A percentile compares a stretch with the other conserved stretches of the same genome.
These are phyloP conservation scores for Cutaneotrichosporon sp. DNA, from an alignment of 1,284 basidiomycete species.

Conservation along the genomic window DNA sequence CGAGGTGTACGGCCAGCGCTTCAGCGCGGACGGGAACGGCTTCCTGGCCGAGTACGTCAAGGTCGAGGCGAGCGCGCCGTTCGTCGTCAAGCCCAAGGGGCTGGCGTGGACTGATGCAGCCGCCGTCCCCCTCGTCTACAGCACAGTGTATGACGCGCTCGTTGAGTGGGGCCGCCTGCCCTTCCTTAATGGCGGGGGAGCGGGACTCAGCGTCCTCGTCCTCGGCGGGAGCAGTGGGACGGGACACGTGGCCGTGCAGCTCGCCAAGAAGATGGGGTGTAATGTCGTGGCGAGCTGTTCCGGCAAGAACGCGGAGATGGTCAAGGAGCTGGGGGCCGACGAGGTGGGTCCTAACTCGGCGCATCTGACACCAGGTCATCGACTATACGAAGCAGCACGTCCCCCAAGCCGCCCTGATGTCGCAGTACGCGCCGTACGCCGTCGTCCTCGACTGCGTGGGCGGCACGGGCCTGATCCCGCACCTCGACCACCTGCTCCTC, in stretches of 20 bases:
- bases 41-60: constrained; percentile 61
- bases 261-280: constrained; percentile 63
- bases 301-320: constrained; percentile 56
- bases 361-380: constrained; percentile 53
- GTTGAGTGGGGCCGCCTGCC: constrained; percentile 53
- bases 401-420: constrained; percentile 53
- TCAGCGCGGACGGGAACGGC: constrained; percentile 54
- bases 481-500: constrained; percentile 39
- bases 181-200: background rate
- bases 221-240: constrained; percentile 68
- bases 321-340: constrained; percentile 54
- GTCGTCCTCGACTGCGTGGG: constrained; percentile 45
- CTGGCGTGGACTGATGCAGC: constrained; percentile 62
- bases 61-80: constrained; percentile 52
- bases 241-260: constrained; percentile 65
- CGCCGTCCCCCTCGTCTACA: constrained; percentile 60
- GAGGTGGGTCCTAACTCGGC: constrained; percentile 29
- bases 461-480: constrained; percentile 32
- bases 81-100: constrained; percentile 35
- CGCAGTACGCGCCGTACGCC: constrained; percentile 43
- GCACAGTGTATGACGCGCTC: constrained; percentile 63
- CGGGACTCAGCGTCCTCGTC: constrained; percentile 58
- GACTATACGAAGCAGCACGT: constrained; percentile 63
- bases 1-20: constrained; percentile 10
- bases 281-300: constrained; percentile 61